Base-by-base conservation (phyloP, 257 asterid species). In the Rubia yunnanensis region DNA sequence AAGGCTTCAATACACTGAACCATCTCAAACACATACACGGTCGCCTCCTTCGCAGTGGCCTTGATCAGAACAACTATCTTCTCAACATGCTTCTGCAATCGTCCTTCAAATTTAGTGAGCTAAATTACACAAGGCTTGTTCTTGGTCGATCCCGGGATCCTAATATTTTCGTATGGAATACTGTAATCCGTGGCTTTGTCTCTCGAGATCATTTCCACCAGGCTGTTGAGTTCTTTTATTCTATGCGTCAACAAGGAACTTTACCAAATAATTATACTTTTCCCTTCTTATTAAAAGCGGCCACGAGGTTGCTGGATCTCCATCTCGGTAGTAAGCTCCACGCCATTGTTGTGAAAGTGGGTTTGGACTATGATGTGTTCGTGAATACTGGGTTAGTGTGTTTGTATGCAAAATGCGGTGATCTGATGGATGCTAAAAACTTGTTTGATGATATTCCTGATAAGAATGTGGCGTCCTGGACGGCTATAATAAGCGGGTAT, bases 341-440 rank as follows among this genome's bases (percentile, higher is more conserved):
- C 36, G 28, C 68, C 28, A 65, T 80, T 35, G 71, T 67, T 5
- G 70, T 77, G 64, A 80, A 80, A 56, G 53, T 31, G n/a, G 85
- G 85, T 24, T 66, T 75, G 64, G 72, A 66, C 60, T 28, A 20
- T 66, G 79, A 80, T 58, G 80, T 69, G 64, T 80, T 74, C 59
- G 80, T 77, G 68, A 74, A 72, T n/a, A 74, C 82, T 31, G 85
- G 82, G 71, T 62, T 80, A 76, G 82, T 80, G 17, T 69, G 78
- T 11, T 48, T 77, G 11, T 80, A 80, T 27, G 76, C 68, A 0
- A 70, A 32, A 65, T 68, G 72, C 35, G 80, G 78, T 10, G 61
- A 1, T 41, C 46, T 74, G 3, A 39, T 22, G 8, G 82, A 74
- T 60, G 85, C 82, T 1, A 69, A 72, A 49, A 73, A 65, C 0